Percentiles rank a stretch among this genome's conserved stretches.
Conservation (phyloP, 192 early-diverging fungal genomes). For the Backusella psychrophila region DNA sequence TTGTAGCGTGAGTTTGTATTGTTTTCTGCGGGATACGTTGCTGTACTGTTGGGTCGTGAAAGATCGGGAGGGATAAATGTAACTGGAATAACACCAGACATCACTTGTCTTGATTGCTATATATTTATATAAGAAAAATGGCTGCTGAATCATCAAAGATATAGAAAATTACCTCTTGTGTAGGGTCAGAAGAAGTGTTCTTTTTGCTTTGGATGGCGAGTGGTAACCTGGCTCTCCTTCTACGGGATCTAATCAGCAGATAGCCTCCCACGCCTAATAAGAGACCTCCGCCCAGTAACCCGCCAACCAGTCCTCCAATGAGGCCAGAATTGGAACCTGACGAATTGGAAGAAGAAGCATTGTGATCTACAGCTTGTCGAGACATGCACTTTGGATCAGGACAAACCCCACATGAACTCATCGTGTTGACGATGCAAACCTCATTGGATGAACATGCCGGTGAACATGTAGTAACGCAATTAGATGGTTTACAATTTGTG, state of each 20-base stretch:
- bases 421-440: constrained; percentile 9
- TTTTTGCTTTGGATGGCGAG: constrained; percentile 20
- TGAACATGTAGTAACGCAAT: constrained; percentile 14
- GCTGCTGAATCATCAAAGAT: neutral
- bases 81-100: constrained; percentile 38
- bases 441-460: constrained; percentile 15
- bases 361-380: neutral
- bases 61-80: constrained; percentile 33
- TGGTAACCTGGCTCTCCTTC: neutral
- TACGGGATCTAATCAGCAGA: neutral
- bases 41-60: neutral
- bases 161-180: neutral
- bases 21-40: neutral
- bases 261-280: constrained; percentile 4
- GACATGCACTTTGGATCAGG: constrained; percentile 18
- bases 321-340: constrained; percentile 16
- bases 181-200: neutral
- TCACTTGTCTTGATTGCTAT: constrained; percentile 4
- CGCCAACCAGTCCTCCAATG: constrained; percentile 31
- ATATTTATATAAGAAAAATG: neutral
- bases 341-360: neutral
- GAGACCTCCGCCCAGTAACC: constrained; percentile 14
- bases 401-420: constrained; percentile 27
- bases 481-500: constrained; percentile 15
- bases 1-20: constrained; percentile 5